Conservation (phyloP, 2,329 filamentous ascomycete species). For the Trichoderma atrobrunneum region DNA sequence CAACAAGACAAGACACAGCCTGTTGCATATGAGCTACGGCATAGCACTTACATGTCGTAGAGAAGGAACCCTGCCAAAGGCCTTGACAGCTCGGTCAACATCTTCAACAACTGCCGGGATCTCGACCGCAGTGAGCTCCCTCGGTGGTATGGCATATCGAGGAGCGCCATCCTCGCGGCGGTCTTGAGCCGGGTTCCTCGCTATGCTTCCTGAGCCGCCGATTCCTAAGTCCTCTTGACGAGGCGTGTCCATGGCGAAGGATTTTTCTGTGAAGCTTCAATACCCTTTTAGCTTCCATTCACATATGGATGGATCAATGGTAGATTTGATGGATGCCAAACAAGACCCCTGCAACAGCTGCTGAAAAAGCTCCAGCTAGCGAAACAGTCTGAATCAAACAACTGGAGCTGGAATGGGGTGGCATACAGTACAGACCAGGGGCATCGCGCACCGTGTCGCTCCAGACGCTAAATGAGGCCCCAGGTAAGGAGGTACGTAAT, state of each 20-base stretch:
- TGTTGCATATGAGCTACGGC: not conserved
- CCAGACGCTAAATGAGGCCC: slow-evolving; percentile 8
- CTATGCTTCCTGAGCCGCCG: slow-evolving; percentile 7
- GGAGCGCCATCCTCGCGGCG: slow-evolving; percentile 29
- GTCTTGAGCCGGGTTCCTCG: not conserved
- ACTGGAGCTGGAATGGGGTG: not conserved
- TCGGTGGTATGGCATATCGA: slow-evolving; percentile 35
- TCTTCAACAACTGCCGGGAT: slow-evolving; percentile 44
- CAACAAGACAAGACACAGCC: not conserved
- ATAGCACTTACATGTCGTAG: slow-evolving; percentile 37
- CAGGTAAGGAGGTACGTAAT: slow-evolving; percentile 18
- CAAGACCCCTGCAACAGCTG: not conserved
- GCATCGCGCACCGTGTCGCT: not conserved
- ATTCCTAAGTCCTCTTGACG: not conserved
- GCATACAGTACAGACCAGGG: not conserved
- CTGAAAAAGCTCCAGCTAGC: slow-evolving; percentile 9
- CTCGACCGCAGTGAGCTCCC: slow-evolving; percentile 41
- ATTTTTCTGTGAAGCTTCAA: not conserved
- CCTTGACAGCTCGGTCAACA: slow-evolving; percentile 41
- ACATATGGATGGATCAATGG: not conserved
- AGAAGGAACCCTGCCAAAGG: slow-evolving; percentile 40
- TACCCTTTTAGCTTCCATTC: not conserved
- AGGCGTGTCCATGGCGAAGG: not conserved
- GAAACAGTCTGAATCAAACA: not conserved
- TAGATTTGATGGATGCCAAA: not conserved